Conservation (phyloP, 768 basidiomycete genomes). For the Tylopilus felleus region DNA sequence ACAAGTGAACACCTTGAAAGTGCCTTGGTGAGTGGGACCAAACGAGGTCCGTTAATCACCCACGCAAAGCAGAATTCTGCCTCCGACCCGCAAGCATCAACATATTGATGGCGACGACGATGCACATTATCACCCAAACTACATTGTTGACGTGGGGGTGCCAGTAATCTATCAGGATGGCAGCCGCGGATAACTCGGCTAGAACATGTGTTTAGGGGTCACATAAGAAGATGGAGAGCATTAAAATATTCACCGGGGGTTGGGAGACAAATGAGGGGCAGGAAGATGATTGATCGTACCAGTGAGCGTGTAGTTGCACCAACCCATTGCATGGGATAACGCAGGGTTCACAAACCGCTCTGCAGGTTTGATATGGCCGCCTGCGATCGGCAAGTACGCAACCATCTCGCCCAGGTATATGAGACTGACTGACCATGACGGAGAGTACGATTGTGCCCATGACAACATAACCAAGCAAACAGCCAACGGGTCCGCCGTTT, state of each 20-base stretch:
- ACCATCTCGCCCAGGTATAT: conserved; percentile 59
- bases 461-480: conserved; percentile 64
- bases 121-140: conserved; percentile 75
- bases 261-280: background rate
- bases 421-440: conserved; percentile 54
- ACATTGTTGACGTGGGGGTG: conserved; percentile 54
- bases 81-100: conserved; percentile 79
- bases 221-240: background rate
- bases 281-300: conserved; percentile 6
- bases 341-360: conserved; percentile 81
- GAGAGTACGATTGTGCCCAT: conserved; percentile 69
- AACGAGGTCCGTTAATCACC: background rate
- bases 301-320: conserved; percentile 35
- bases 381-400: conserved; percentile 73
- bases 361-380: conserved; percentile 77
- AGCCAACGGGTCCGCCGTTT: conserved; percentile 68
- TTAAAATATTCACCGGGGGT: conserved; percentile 23
- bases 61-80: conserved; percentile 84
- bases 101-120: conserved; percentile 79
- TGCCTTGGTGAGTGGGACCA: background rate
- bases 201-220: background rate
- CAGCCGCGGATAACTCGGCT: conserved; percentile 42
- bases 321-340: conserved; percentile 54
- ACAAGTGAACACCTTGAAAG: conserved; percentile 70
- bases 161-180: conserved; percentile 79